Evolutionary conservation across 768 basidiomycete species (phyloP).

Genomic region (Panus rudis): DNA sequence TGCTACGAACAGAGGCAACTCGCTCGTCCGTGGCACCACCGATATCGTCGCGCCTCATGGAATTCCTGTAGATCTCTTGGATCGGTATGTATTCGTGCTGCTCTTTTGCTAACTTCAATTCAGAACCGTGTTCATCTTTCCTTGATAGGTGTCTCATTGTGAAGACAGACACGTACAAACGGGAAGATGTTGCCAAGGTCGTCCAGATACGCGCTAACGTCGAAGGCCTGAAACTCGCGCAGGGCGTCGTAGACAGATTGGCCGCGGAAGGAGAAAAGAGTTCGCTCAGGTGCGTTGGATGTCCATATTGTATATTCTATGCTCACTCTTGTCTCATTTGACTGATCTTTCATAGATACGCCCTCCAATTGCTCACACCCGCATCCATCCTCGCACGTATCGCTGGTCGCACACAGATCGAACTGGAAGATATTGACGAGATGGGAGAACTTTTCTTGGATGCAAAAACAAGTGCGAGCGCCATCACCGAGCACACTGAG

Average conservation of each 20-base stretch:
- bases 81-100: conserved; percentile 49
- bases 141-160: conserved; percentile 84
- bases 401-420: conserved; percentile 74
- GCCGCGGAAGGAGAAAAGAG: conserved; percentile 77
- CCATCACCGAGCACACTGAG: too few species aligned
- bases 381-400: conserved; percentile 80
- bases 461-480: conserved; percentile 71
- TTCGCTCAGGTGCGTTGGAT: conserved; percentile 59
- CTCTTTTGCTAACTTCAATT: conserved; percentile 3
- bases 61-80: conserved; percentile 87
- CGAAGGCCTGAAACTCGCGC: conserved; percentile 73
- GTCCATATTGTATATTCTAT: conserved; percentile 3
- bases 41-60: conserved; percentile 93
- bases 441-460: conserved; percentile 95
- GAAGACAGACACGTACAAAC: conserved; percentile 77
- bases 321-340: not conserved
- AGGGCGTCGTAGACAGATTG: conserved; percentile 72
- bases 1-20: conserved; percentile 92
- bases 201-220: conserved; percentile 80
- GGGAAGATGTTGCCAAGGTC: conserved; percentile 81
- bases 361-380: conserved; percentile 85
- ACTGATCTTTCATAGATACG: conserved; percentile 50
- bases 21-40: conserved; percentile 86
- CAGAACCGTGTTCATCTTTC: not conserved
- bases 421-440: conserved; percentile 84